Conservation (phyloP, 108 stramenopile genomes). For the Stephanodiscus triporus region DNA sequence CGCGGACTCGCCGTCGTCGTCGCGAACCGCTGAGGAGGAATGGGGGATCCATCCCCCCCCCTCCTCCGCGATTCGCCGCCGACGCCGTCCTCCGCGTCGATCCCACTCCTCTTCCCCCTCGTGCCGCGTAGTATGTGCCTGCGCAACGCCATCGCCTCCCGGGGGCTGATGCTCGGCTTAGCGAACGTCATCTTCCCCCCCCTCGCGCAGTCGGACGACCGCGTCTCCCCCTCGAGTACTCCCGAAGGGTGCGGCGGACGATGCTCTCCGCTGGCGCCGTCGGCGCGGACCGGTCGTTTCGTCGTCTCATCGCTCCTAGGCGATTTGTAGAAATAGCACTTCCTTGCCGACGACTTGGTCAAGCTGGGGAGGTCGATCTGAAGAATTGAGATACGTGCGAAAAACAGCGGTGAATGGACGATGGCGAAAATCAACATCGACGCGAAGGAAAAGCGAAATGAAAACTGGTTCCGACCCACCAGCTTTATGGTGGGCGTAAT, state of each 20-base stretch:
- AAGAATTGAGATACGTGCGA: too few relatives aligned
- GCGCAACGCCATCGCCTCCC: neutral
- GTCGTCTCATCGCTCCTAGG: neutral
- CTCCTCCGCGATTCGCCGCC: neutral
- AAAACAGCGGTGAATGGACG: neutral
- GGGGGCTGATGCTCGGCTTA: neutral
- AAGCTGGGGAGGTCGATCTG: conserved; percentile 8
- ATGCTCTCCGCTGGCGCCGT: neutral
- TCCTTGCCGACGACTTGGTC: conserved; percentile 15
- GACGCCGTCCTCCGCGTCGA: neutral
- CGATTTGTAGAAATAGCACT: conserved; percentile 20
- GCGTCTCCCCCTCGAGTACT: neutral
- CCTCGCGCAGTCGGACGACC: neutral
- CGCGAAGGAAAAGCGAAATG: neutral
- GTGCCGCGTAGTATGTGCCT: conserved; percentile 1
- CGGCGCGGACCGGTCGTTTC: neutral
- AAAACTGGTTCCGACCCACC: neutral
- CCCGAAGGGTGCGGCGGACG: neutral
- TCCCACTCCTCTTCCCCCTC: neutral
- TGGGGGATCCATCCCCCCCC: conserved; percentile 10
- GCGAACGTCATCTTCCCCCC: neutral
- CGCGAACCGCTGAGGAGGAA: neutral
- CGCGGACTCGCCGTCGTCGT: conserved; percentile 1
- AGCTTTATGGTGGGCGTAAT: neutral
- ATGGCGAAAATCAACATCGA: too few relatives aligned